These are phyloP conservation scores for Pyrus pyrifolia DNA, from an alignment of 306 rosid genomes.

Conservation along the genomic window DNA sequence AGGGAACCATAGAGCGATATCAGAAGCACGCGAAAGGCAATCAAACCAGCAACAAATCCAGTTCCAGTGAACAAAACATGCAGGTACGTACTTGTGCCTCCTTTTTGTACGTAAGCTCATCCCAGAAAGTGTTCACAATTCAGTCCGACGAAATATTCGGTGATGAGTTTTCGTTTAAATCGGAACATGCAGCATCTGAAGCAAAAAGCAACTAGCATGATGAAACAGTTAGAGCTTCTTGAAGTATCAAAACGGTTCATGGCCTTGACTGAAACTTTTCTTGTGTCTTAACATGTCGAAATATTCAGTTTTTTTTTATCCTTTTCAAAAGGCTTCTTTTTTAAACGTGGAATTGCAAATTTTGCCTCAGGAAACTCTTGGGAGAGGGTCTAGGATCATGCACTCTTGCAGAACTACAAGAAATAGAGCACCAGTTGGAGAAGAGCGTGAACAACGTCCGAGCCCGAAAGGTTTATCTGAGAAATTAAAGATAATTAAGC, in stretches of 20 bases:
- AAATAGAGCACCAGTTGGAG: constrained; percentile 62
- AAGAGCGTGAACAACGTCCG: constrained; percentile 48
- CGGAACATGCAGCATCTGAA: constrained; percentile 46
- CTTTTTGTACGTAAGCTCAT: background rate
- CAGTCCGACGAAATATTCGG: background rate
- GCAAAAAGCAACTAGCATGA: constrained; percentile 54
- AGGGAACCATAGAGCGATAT: constrained; percentile 53
- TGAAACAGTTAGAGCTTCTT: constrained; percentile 61
- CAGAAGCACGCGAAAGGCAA: constrained; percentile 35
- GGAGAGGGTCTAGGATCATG: constrained; percentile 62
- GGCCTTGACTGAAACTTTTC: constrained; percentile 6
- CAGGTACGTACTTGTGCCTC: constrained; percentile 32
- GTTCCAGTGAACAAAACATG: constrained; percentile 31
- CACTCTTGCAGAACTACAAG: constrained; percentile 59
- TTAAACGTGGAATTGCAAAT: constrained; percentile 4
- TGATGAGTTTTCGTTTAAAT: background rate
- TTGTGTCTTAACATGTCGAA: background rate
- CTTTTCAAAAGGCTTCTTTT: background rate
- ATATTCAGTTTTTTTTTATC: background rate
- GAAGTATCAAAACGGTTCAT: constrained; percentile 67
- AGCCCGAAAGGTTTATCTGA: constrained; percentile 52
- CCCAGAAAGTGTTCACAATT: background rate
- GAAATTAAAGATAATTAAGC: background rate
- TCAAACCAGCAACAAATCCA: constrained; percentile 21
- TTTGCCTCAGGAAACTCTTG: constrained; percentile 44